Percentiles rank a stretch among this genome's conserved stretches.
phyloP scores from a whole-genome alignment of 805 yeast genomes.

The Myxozyma kluyveri region DNA sequence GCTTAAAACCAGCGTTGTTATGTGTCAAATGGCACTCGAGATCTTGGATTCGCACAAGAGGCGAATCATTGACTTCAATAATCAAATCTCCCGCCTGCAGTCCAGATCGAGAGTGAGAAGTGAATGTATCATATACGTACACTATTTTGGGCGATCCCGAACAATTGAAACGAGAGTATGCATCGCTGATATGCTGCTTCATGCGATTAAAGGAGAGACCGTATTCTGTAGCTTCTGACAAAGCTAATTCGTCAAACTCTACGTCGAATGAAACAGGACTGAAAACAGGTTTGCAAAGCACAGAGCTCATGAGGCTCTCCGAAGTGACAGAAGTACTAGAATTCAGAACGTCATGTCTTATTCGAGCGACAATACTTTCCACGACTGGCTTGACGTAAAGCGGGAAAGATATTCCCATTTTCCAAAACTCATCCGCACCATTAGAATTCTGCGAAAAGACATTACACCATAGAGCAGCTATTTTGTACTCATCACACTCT shows the following conservation, averaged over 20 bases:
- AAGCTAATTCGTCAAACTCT: constrained; percentile 16
- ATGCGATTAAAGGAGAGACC: constrained; percentile 18
- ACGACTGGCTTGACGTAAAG: constrained; percentile 23
- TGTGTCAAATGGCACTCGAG: constrained; percentile 19
- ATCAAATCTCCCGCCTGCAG: constrained; percentile 19
- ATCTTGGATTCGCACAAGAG: constrained; percentile 14
- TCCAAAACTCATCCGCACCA: constrained; percentile 25
- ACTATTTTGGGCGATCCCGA: constrained; percentile 6
- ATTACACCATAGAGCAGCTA: constrained; percentile 22
- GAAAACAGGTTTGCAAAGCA: neutral
- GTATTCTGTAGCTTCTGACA: constrained; percentile 19
- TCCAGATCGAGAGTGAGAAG: constrained; percentile 16
- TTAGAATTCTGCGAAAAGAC: constrained; percentile 21
- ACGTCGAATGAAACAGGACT: constrained; percentile 21
- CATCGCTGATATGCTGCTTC: constrained; percentile 10
- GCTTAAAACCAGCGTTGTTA: constrained; percentile 1
- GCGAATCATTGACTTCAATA: constrained; percentile 22
- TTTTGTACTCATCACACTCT: constrained; percentile 6
- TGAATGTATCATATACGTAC: constrained; percentile 22
- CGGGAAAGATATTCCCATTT: constrained; percentile 19
- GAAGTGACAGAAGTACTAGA: neutral
- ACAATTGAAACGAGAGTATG: constrained; percentile 14
- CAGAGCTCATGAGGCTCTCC: neutral
- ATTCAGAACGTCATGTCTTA: neutral
- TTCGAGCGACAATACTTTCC: constrained; percentile 1